A percentile compares a stretch with the other conserved stretches of the same genome.
These are phyloP conservation scores for Phragmites australis DNA, from an alignment of 176 grass and related monocot species.

Conservation along the genomic window DNA sequence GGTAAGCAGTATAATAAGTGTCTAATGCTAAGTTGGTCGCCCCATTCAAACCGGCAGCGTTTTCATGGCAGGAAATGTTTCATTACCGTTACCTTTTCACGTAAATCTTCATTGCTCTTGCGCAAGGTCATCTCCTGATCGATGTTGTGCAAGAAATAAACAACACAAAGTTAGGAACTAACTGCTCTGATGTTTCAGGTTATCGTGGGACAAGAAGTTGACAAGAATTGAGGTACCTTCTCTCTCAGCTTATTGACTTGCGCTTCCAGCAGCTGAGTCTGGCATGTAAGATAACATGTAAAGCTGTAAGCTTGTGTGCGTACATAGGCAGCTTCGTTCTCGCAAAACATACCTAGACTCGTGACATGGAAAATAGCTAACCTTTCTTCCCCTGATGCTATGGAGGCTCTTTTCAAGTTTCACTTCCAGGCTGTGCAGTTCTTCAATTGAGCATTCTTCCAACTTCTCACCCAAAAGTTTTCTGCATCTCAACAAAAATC, in stretches of 20 bases:
- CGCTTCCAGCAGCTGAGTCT: constrained; percentile 53
- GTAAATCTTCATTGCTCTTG: constrained; percentile 51
- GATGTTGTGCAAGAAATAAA: background rate
- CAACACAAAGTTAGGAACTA: constrained; percentile 3
- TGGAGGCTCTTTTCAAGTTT: constrained; percentile 58
- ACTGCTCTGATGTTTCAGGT: background rate
- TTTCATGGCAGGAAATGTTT: constrained; percentile 17
- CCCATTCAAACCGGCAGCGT: background rate
- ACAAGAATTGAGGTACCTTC: constrained; percentile 37
- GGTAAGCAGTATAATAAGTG: background rate
- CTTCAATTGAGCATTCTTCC: constrained; percentile 63
- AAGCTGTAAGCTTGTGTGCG: background rate
- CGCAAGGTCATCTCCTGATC: constrained; percentile 51
- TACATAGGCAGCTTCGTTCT: background rate
- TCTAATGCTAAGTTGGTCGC: background rate
- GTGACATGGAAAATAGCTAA: constrained; percentile 1
- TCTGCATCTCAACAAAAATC: constrained; percentile 38
- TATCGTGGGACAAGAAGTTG: background rate
- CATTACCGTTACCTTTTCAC: constrained; percentile 42
- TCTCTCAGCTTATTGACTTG: constrained; percentile 52
- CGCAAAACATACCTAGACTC: background rate
- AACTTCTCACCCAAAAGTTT: constrained; percentile 61
- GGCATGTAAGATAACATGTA: constrained; percentile 13
- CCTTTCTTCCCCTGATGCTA: constrained; percentile 59
- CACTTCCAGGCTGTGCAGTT: constrained; percentile 55